Evolutionary conservation across 2,329 filamentous ascomycete species (phyloP), one percentile per base, ranked within the genome.

Genomic region (Penicillium sp.): DNA sequence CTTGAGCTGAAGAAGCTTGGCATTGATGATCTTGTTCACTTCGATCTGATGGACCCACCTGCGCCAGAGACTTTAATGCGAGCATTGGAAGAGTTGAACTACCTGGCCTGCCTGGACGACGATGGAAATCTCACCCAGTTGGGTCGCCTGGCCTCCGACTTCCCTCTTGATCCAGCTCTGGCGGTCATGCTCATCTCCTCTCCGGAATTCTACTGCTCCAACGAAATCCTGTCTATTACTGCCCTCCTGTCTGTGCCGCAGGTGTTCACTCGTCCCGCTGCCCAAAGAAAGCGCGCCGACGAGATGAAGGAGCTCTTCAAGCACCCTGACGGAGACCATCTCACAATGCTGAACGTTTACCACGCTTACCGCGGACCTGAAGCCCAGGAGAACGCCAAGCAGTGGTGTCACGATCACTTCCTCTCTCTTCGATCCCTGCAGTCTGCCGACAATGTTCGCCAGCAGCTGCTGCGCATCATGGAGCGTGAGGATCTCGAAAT

Each of bases 31-130:
- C 81, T 99, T 46, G 94, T 99, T 10, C 94, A 99, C 76, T 99
- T 99, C 69, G 95, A 99, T 71, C 82, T 99, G 45, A 97, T 99
- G 93, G 94, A 99, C 66, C 94, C 94, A 22, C 94, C 94, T 0
- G 93, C 95, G 1, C 95, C 94, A 0, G 95, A 99, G 77, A 99
- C 95, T 9, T 87, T 99, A 75, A 99, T 99, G 93, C 87, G 95
- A 63, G 94, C 94, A 3, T 79, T 99, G 21, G 94, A 99, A 74
- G 94, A 99, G 77, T 85, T 99, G 53, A 99, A 99, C 75, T 99
- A 97, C 72, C 83, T 99, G 14, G 92, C 93, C 13, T 97, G 94
- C 73, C 83, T 99, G 5, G 92, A 99, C 68, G 94, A 99, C 66
- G 93, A 99, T 62, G 94, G 94, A 65, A 90, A 97, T 68, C 83